These are phyloP conservation scores for Solanum chmielewskii DNA, from an alignment of 257 asterid genomes.

Conservation along the genomic window DNA sequence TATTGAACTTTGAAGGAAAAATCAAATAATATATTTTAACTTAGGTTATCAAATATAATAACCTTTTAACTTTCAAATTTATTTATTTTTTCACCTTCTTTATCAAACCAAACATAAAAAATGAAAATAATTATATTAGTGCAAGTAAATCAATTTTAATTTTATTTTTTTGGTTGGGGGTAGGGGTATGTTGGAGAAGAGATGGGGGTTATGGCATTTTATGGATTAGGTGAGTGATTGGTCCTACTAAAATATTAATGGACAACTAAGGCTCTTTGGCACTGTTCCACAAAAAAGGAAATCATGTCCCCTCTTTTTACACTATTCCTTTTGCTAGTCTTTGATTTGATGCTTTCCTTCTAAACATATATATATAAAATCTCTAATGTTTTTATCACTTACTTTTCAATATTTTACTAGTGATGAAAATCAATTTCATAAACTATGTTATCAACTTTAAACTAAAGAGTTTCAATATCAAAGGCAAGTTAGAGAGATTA, in stretches of 20 bases:
- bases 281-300: conserved; percentile 24
- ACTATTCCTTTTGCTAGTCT: background rate
- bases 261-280: conserved; percentile 30
- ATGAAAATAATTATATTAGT: background rate
- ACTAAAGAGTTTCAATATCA: background rate
- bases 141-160: background rate
- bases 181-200: background rate
- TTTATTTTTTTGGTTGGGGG: rapidly evolving
- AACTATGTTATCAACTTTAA: background rate
- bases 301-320: conserved; percentile 11
- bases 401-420: background rate
- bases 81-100: background rate
- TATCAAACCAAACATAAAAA: conserved; percentile 15
- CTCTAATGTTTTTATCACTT: background rate
- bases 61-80: background rate
- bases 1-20: too few species aligned
- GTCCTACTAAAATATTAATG: conserved; percentile 27
- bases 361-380: background rate
- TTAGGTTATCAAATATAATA: background rate
- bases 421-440: background rate
- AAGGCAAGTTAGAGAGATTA: background rate
- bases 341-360: conserved; percentile 3
- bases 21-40: background rate
- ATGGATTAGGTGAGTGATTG: conserved; percentile 23
- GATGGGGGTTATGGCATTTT: conserved; percentile 21